Base-by-base conservation (phyloP, 805 yeast genomes). In the Wickerhamomyces subpelliculosus region DNA sequence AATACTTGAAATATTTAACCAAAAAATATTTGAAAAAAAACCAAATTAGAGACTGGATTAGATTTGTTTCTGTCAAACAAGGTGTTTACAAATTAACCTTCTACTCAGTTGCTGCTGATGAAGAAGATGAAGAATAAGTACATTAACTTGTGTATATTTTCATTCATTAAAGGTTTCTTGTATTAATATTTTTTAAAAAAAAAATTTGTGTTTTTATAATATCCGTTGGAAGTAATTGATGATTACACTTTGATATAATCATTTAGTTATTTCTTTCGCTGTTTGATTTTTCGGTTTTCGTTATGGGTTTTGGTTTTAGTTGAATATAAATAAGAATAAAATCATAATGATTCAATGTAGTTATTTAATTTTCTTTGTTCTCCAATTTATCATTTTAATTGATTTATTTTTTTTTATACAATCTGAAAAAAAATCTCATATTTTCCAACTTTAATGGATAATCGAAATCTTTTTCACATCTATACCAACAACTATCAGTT, bases 11-110 rank as follows among this genome's bases (percentile, higher is more conserved):
- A 80, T 93, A 93, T 94, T 78, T 93, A 69, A 86, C 97, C 65
- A 94, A 93, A 88, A 90, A 95, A 80, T 93, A 86, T 93, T 86
- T 93, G 75, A 94, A 90, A 95, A 93, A 93, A 86, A 87, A 89
- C 90, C 95, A 86, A 76, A 85, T 90, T 78, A 88, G 97, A 80
- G 97, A 93, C 80, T 90, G 97, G 97, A 89, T 90, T 74, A 93
- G 97, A 81, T 89, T 90, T 65, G 96, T 90, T 57, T 85, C 97
- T 54, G 81, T 84, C 65, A 84, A 88, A 78, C 84, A 85, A 73
- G 86, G 89, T 83, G 81, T 79, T 71, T 93, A 93, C 86, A 84
- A 84, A 72, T 80, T 90, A 78, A 89, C 93, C 73, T 90, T 90
- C 96, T 93, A 86, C 96, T 87, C 94, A 72, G 93, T 90, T 70